A percentile compares a stretch with the other conserved stretches of the same genome.
Evolutionary conservation across 208 protist genomes (phyloP).

Genomic region (Zelonia costaricensis): DNA sequence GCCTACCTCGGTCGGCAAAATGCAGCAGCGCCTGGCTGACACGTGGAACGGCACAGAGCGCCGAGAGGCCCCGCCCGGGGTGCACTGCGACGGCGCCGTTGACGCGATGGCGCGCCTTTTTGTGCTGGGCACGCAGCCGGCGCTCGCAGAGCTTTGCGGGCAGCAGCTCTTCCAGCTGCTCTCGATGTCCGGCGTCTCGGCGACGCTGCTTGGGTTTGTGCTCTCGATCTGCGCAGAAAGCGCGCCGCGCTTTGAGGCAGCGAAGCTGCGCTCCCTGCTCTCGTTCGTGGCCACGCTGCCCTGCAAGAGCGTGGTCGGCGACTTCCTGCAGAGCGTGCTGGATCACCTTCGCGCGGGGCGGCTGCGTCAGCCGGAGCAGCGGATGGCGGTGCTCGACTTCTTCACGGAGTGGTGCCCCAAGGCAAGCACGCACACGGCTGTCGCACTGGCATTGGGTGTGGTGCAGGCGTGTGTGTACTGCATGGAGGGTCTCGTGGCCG

Average conservation of each 20-base stretch:
- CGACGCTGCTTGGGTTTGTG: constrained; percentile 32
- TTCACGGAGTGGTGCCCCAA: constrained; percentile 39
- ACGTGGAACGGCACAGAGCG: constrained; percentile 16
- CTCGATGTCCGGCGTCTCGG: constrained; percentile 17
- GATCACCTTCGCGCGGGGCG: constrained; percentile 12
- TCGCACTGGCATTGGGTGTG: constrained; percentile 21
- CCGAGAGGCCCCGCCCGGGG: constrained; percentile 1
- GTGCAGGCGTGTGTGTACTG: constrained; percentile 26
- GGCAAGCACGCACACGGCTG: constrained; percentile 20
- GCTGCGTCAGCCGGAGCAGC: constrained; percentile 19
- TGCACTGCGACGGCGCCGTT: constrained; percentile 24
- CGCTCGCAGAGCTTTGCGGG: constrained; percentile 35
- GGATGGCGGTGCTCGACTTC: constrained; percentile 31
- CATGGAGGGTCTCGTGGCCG: constrained; percentile 11
- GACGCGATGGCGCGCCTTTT: constrained; percentile 43
- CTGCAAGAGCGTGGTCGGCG: constrained; percentile 18
- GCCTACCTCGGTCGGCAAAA: constrained; percentile 25
- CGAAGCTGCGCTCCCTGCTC: constrained; percentile 32
- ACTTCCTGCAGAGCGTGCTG: constrained; percentile 27
- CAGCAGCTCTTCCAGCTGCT: constrained; percentile 49
- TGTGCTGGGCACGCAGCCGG: constrained; percentile 33
- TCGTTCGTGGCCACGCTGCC: constrained; percentile 23
- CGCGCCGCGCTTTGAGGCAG: constrained; percentile 24
- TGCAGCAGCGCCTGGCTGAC: constrained; percentile 26
- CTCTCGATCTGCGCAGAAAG: constrained; percentile 49